Base-by-base conservation (phyloP, 257 asterid species). In the Petunia secreta region DNA sequence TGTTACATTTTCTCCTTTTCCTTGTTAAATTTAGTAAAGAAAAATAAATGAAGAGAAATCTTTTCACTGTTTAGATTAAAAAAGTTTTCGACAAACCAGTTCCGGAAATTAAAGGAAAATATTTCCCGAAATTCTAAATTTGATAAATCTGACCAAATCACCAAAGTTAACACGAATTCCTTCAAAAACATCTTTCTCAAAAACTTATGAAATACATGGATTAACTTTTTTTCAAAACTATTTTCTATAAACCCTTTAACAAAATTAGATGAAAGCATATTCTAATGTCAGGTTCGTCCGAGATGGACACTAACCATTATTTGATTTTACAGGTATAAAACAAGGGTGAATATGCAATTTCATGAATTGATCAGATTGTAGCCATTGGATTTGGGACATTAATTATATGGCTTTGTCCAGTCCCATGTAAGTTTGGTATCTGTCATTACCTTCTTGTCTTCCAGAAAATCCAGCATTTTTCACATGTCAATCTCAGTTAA, bases 391-490 rank as follows among this genome's bases (percentile, higher is more conserved):
- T 38, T 64, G 46, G 37, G 25, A 65, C 48, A 65, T 40, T 65
- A 14, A 65, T 40, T 65, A 14, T 63, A 36, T 4, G 67, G 14
- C 67, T 39, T 39, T 37, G 25, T 37, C 74, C 50, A 65, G 36
- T 66, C 37, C 14, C 14, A 6, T 34, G 44, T 34, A 48, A 25
- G 77, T 34, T 71, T 71, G 77, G 77, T 50, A 71, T 50, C 60
- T 34, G 77, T 48, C 59, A 50, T 34, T 34, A 40, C 76, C n/a
- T 13, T 2, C 60, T 71, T 48, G 34, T 71, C 62, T 48, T 48
- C 7, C 25, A 71, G 25, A 46, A 71, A 71, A 63, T 57, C 34
- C 36, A 15, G 2, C 53, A 71, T 5, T 34, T 50, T 40, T 44
- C 60, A 48, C 11, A 36, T 36, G 44, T 71, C 46, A 8, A 46